Evolutionary conservation across 345 rosid species (phyloP).

Genomic region (Corchorus capsularis): DNA sequence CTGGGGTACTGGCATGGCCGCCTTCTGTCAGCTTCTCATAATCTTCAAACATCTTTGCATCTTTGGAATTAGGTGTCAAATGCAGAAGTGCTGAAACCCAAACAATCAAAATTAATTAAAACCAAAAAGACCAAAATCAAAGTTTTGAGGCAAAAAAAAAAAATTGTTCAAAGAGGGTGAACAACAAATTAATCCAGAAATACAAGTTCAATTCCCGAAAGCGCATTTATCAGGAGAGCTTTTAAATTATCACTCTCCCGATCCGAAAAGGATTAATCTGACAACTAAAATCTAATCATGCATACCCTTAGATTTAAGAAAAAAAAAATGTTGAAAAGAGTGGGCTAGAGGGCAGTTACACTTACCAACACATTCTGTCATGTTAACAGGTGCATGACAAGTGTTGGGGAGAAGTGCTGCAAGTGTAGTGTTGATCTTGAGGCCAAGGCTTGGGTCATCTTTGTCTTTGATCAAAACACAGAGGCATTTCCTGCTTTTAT

Average conservation of each 20-base stretch:
- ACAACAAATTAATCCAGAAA: too few relatives aligned
- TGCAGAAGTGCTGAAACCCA: slow-evolving; percentile 53
- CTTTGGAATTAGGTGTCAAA: slow-evolving; percentile 56
- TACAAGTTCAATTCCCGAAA: too few relatives aligned
- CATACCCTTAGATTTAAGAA: too few relatives aligned
- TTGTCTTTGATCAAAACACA: slow-evolving; percentile 70
- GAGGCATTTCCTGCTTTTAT: slow-evolving; percentile 66
- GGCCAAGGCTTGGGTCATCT: slow-evolving; percentile 72
- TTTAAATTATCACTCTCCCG: too few relatives aligned
- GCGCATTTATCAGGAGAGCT: too few relatives aligned
- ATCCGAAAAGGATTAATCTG: too few relatives aligned
- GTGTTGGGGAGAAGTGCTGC: slow-evolving; percentile 62
- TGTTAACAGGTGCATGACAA: slow-evolving; percentile 52
- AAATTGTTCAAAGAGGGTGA: too few relatives aligned
- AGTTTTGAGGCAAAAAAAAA: too few relatives aligned
- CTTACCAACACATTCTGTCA: slow-evolving; percentile 66
- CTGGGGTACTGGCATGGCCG: slow-evolving; percentile 20
- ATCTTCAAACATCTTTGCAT: slow-evolving; percentile 60
- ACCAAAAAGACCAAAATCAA: too few relatives aligned
- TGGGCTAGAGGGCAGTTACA: background rate
- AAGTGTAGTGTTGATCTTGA: slow-evolving; percentile 60
- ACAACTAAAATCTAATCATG: too few relatives aligned
- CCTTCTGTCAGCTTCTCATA: slow-evolving; percentile 46
- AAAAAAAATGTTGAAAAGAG: background rate
- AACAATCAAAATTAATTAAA: background rate